Percentiles rank a stretch among this genome's conserved stretches.
phyloP scores from a whole-genome alignment of 2,329 filamentous ascomycete species.

The Pseudovirgaria hyperparasitica region DNA sequence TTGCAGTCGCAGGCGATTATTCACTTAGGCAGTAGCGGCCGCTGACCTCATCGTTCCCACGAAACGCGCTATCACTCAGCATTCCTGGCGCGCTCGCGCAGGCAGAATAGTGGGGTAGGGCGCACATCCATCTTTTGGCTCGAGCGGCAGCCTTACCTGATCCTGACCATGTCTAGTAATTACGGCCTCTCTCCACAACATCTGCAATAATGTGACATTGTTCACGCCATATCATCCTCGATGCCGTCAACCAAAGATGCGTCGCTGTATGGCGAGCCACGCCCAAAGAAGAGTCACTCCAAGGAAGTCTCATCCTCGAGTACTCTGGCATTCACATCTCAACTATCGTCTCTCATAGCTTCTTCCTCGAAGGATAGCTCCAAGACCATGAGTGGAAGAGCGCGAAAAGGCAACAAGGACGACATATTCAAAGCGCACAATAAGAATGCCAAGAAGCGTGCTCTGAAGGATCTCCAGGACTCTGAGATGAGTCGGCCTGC shows the following conservation, averaged over 20 bases:
- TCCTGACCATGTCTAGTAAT: too few species aligned
- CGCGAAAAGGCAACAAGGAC: constrained; percentile 46
- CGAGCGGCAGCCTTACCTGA: too few species aligned
- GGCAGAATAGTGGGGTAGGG: too few species aligned
- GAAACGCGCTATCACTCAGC: too few species aligned
- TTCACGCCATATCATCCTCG: too few species aligned
- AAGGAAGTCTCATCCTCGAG: constrained; percentile 58
- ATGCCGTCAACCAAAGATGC: constrained; percentile 45
- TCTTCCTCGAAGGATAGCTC: constrained; percentile 29
- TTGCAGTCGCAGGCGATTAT: too few species aligned
- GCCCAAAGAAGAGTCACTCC: constrained; percentile 46
- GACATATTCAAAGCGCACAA: constrained; percentile 59
- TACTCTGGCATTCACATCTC: constrained; percentile 74
- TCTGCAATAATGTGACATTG: too few species aligned
- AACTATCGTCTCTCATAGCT: constrained; percentile 70
- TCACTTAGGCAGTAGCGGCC: too few species aligned
- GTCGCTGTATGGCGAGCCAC: constrained; percentile 64
- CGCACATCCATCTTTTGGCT: too few species aligned
- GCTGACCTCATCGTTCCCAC: too few species aligned
- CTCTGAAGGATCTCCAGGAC: constrained; percentile 45
- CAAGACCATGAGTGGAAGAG: constrained; percentile 35
- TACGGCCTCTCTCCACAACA: too few species aligned
- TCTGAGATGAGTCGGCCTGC: constrained; percentile 49
- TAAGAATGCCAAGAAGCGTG: constrained; percentile 48
- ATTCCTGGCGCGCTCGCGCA: too few species aligned